Evolutionary conservation across 139 green algal species (phyloP), one percentile per base, ranked within the genome.

Genomic region (Chlorella sorokiniana): DNA sequence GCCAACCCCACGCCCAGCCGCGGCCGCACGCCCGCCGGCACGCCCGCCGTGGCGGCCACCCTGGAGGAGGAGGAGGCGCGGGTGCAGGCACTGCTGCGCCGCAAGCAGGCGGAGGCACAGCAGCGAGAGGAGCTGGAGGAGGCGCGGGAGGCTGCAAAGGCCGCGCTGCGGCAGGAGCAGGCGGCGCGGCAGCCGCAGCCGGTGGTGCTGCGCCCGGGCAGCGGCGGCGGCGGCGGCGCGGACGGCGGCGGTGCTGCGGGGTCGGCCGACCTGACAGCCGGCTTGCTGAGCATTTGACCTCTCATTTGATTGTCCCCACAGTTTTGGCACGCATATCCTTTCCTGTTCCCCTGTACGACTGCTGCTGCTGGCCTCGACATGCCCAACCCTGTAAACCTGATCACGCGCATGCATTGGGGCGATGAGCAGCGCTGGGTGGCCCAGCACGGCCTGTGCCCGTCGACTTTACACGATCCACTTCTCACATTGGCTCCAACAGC

Each of bases 21-120:
- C 0, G 71, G 16, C 33, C 1, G 45, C 4, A 42, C 48, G 3
- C 41, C 45, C 2, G 35, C 64, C 31, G 65, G 40, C 27, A 69
- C 78, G 29, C 78, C 48, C 14, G 11, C 10, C 7, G 78, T 83
- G 65, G 23, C 42, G 0, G 65, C 48, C 67, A 83, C 78, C 3
- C 51, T 83, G 0, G 37, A 83, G 51, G 78, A 83, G 38, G 78
- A 83, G 37, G 48, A 83, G 78, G 35, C 59, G 51, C 48, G 78
- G 35, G 65, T 77, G 78, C 78, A 83, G 67, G 78, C 78, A 9
- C n/a, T 83, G 65, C 52, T 83, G 45, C 63, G 56, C 48, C 33
- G 37, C 27, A 65, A 51, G 65, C 38, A 76, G 35, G 33, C 23
- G 51, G 48, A 83, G 48, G 6, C 27, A 9, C 10, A 68, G 78